Evolutionary conservation across 1,284 basidiomycete species (phyloP).

Genomic region (Neonothopanus nambi): DNA sequence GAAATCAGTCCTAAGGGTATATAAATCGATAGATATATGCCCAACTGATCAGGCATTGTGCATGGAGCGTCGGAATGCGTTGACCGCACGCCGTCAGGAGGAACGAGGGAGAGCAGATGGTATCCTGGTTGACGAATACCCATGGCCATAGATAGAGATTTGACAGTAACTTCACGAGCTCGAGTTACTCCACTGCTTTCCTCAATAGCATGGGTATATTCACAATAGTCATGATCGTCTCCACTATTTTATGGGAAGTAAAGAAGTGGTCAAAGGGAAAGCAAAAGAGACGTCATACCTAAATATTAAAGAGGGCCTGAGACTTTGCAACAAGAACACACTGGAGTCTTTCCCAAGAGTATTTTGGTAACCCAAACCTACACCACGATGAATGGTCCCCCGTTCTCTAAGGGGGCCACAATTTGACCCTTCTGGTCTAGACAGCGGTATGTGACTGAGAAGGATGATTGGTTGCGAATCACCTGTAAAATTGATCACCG

Average conservation of each 20-base stretch:
- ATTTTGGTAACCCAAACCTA: conserved; percentile 83
- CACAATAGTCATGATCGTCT: conserved; percentile 90
- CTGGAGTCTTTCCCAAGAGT: conserved; percentile 74
- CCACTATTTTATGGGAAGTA: conserved; percentile 48
- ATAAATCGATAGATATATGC: conserved; percentile 45
- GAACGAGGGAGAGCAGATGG: conserved; percentile 76
- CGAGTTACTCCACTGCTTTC: conserved; percentile 25
- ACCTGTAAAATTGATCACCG: neutral
- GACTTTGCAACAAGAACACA: conserved; percentile 63
- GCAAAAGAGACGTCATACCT: conserved; percentile 48
- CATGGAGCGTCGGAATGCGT: conserved; percentile 57
- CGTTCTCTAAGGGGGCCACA: conserved; percentile 80
- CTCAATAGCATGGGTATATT: conserved; percentile 57
- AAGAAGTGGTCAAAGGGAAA: neutral
- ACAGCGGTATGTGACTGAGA: conserved; percentile 43
- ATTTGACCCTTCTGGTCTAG: conserved; percentile 63
- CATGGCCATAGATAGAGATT: conserved; percentile 81
- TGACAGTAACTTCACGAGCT: conserved; percentile 77
- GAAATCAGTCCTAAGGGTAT: conserved; percentile 46
- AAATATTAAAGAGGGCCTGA: conserved; percentile 70
- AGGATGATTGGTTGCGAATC: conserved; percentile 26
- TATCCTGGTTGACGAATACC: conserved; percentile 81
- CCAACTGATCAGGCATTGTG: conserved; percentile 66
- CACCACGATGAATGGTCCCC: conserved; percentile 71
- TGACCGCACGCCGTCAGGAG: conserved; percentile 36